Base-by-base conservation (phyloP, 768 basidiomycete genomes). In the Asterophora lycoperdoides region DNA sequence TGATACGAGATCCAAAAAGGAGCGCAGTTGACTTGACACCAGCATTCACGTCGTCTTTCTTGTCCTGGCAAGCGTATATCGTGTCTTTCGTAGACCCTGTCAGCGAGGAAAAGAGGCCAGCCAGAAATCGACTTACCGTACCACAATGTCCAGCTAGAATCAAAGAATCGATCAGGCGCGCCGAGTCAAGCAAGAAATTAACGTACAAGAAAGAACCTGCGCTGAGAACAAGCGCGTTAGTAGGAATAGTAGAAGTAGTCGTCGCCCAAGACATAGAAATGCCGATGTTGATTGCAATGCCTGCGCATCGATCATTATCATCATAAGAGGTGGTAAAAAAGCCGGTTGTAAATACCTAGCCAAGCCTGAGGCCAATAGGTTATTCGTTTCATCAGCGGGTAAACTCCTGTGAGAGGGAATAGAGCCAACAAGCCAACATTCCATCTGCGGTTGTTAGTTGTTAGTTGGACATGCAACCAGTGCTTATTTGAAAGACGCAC, bases 11-110 rank as follows among this genome's bases (percentile, higher is more conserved):
- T 15, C 75, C 78, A 60, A 83, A 83, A n/a, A 81, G 70, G 11
- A 83, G 63, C 0, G 81, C 81, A 39, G 80, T 83, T 1, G 80
- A 82, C 60, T 81, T 80, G 42, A 84, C 77, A 32, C 78, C 79
- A 13, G 74, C 81, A 37, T 70, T 64, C 18, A 76, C 61, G 55
- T 84, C 82, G 65, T 83, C 83, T 23, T 64, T 61, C 51, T 77
- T 78, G 60, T 83, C 82, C 49, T 67, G 69, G 58, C 80, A 80
- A 4, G 80, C 82, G 56, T 84, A 84, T 51, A 82, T 79, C 1
- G 80, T 80, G 59, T 84, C 67, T 56, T 15, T 13, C 17, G 13
- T 35, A 15, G 17, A 18, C 11, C 37, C 23, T 15, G n/a, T 2
- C 6, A 19, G 29, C 5, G 36, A 17, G 10, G 28, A 18, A 41